phyloP scores from a whole-genome alignment of 2,329 filamentous ascomycete species.

The Hypoxylon sp. region DNA sequence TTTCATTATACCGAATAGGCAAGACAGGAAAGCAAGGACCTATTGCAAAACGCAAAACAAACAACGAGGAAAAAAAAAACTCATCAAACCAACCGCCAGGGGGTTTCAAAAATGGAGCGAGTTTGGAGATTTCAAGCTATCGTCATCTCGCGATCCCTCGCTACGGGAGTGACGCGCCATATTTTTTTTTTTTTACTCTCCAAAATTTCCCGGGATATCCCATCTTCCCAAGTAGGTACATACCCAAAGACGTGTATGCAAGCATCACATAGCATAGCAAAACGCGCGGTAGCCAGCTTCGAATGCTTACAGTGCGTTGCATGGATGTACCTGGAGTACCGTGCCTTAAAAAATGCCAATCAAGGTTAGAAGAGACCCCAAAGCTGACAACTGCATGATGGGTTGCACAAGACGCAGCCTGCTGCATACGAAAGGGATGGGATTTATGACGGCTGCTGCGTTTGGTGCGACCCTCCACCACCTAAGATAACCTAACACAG shows the following conservation, averaged over 20 bases:
- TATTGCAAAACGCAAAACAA: slow-evolving; percentile 23
- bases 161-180: neutral
- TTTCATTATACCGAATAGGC: slow-evolving; percentile 19
- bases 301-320: slow-evolving; percentile 24
- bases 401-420: slow-evolving; percentile 38
- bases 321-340: slow-evolving; percentile 34
- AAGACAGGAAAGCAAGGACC: slow-evolving; percentile 15
- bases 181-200: no score
- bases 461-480: slow-evolving; percentile 37
- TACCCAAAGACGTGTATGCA: no score
- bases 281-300: slow-evolving; percentile 33
- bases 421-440: slow-evolving; percentile 39
- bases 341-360: slow-evolving; percentile 28
- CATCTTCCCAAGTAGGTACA: no score
- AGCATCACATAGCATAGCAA: slow-evolving; percentile 21
- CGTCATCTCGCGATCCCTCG: slow-evolving; percentile 8
- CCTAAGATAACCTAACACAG: slow-evolving; percentile 8
- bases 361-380: slow-evolving; percentile 29
- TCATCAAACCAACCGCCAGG: slow-evolving; percentile 7
- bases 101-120: slow-evolving; percentile 5
- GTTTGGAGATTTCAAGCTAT: slow-evolving; percentile 23
- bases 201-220: slow-evolving; percentile 23
- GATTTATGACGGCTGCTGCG: slow-evolving; percentile 38
- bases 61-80: slow-evolving; percentile 21
- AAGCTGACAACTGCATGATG: slow-evolving; percentile 39